Evolutionary conservation across 768 basidiomycete species (phyloP), one percentile per base, ranked within the genome.

Genomic region (Calocera cornea): DNA sequence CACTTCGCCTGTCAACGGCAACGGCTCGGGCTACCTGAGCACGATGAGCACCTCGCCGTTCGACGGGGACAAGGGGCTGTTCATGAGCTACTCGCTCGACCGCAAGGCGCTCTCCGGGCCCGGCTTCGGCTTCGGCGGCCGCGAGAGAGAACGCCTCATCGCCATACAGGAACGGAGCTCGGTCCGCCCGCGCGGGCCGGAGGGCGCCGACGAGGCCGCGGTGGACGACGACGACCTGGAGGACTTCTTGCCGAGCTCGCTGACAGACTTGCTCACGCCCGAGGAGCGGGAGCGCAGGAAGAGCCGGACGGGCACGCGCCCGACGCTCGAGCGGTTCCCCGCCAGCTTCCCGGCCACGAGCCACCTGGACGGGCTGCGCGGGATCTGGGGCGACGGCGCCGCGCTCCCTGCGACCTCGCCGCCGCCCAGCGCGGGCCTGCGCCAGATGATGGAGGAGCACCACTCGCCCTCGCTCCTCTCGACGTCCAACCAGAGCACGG

Each of bases 231-330:
- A 86, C 50, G 90, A 94, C 71, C 74, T 91, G 63, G 92, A 93
- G 73, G 94, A 93, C 67, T 90, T 97, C 75, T 75, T 98, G 34
- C 95, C 95, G 0, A 87, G 89, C 66, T 90, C 88, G 2, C 79
- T 98, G 60, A 91, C 86, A 31, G 95, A 97, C 69, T 81, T 98
- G 7, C 79, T 98, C 60, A 95, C 94, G 0, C 90, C 91, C 0
- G 88, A 87, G 71, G 95, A 97, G 77, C 83, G 87, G 70, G 88
- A 84, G 34, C 80, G 95, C 34, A 80, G 93, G 49, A 87, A 92
- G 83, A 89, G 88, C 34, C 82, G 91, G 64, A 86, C 86, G n/a
- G 70, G 69, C 2, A 40, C 68, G 41, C 64, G 69, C 41, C 66
- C 64, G 1, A 22, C 38, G 7, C 31, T 64, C n/a, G 70, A 66